Conservation (phyloP, 148 eudicot genomes). For the Diospyros lotus region DNA sequence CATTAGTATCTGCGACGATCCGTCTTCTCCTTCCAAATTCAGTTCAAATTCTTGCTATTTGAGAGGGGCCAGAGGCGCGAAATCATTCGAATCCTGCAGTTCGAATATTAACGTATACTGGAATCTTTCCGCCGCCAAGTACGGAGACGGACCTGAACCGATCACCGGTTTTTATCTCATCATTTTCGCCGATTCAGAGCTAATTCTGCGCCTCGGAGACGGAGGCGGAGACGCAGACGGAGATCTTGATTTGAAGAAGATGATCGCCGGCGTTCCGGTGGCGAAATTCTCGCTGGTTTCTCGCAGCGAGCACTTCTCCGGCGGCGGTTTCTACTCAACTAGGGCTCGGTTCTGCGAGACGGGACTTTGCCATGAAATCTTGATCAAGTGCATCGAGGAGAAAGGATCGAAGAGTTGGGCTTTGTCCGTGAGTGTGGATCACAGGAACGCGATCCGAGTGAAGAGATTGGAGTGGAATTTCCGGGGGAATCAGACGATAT, state of each 20-base stretch:
- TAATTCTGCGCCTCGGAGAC: slow-evolving; percentile 48
- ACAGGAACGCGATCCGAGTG: slow-evolving; percentile 49
- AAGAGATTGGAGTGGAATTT: slow-evolving; percentile 79
- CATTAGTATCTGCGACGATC: slow-evolving; percentile 35
- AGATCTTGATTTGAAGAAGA: not conserved
- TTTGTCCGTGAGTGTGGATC: slow-evolving; percentile 26
- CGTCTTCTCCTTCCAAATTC: slow-evolving; percentile 21
- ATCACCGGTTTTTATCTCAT: slow-evolving; percentile 35
- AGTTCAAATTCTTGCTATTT: slow-evolving; percentile 23
- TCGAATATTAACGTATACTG: slow-evolving; percentile 44
- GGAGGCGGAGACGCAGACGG: slow-evolving; percentile 18
- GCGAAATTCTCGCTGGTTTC: slow-evolving; percentile 38
- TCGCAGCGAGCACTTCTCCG: slow-evolving; percentile 48
- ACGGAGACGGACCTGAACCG: slow-evolving; percentile 51
- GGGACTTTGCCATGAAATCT: slow-evolving; percentile 52
- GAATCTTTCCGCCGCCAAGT: slow-evolving; percentile 62
- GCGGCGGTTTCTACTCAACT: slow-evolving; percentile 29
- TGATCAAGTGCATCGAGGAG: slow-evolving; percentile 46
- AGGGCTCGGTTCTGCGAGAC: slow-evolving; percentile 39
- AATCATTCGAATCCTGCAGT: slow-evolving; percentile 27
- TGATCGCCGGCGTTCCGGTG: not conserved
- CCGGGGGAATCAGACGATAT: slow-evolving; percentile 74
- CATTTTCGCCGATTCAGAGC: slow-evolving; percentile 31
- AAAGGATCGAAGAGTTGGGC: slow-evolving; percentile 34
- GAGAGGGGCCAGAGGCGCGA: slow-evolving; percentile 31